These are phyloP conservation scores for Xylaria polymorpha DNA, from an alignment of 2,329 filamentous ascomycete species.

Conservation along the genomic window DNA sequence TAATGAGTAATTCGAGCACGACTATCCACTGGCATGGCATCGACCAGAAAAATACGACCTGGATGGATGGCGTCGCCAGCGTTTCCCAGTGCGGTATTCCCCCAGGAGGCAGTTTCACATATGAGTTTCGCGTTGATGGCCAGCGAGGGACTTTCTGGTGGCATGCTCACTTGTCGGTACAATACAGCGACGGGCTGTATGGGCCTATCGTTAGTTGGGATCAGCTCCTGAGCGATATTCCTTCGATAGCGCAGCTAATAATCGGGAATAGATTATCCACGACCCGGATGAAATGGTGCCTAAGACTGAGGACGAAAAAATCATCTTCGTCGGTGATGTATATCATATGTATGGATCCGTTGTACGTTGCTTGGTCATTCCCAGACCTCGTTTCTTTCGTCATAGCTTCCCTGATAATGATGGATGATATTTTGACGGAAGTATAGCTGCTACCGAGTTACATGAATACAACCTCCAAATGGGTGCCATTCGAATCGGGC, in stretches of 20 bases:
- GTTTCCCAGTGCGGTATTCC: constrained; percentile 71
- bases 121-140: constrained; percentile 65
- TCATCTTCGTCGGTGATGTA: constrained; percentile 55
- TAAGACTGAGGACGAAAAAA: constrained; percentile 50
- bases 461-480: constrained; percentile 50
- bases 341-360: constrained; percentile 54
- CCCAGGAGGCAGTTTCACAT: constrained; percentile 66
- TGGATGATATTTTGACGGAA: not conserved
- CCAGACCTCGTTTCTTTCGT: not conserved
- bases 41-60: constrained; percentile 70
- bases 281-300: constrained; percentile 51
- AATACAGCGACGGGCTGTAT: constrained; percentile 74
- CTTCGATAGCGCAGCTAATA: constrained; percentile 10
- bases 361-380: constrained; percentile 41
- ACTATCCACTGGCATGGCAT: constrained; percentile 77
- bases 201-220: constrained; percentile 64
- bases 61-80: constrained; percentile 73
- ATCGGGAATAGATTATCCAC: constrained; percentile 50
- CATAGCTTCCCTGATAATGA: not conserved
- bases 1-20: constrained; percentile 55
- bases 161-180: constrained; percentile 70
- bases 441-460: constrained; percentile 49
- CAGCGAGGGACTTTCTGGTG: constrained; percentile 62
- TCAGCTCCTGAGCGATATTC: not conserved
- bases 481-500: constrained; percentile 51